phyloP scores from a whole-genome alignment of 164 flowering plant genomes.

The Chimonanthus praecox region DNA sequence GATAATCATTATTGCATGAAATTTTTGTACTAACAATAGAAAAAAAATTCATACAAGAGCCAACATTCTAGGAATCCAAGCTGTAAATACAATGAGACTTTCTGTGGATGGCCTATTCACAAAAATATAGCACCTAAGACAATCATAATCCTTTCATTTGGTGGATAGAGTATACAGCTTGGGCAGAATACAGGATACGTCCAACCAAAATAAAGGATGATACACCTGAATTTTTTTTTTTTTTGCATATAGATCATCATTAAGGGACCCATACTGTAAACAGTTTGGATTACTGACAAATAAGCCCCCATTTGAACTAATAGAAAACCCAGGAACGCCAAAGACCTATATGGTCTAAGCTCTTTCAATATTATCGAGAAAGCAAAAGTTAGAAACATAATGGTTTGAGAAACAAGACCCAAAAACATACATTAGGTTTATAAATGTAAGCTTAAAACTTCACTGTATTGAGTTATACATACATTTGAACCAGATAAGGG shows the following conservation, averaged over 20 bases:
- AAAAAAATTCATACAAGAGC: background rate
- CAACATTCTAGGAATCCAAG: background rate
- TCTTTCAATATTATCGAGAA: background rate
- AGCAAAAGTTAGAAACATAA: background rate
- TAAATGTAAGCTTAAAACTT: background rate
- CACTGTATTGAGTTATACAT: constrained; percentile 22
- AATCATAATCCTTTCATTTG: background rate
- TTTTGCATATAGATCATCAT: background rate
- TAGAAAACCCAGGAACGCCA: background rate
- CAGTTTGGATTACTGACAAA: background rate
- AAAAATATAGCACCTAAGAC: background rate
- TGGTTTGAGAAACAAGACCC: background rate
- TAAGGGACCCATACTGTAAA: background rate
- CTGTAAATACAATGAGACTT: background rate
- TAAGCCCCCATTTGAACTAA: background rate
- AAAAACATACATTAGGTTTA: background rate
- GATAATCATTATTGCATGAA: too few relatives aligned
- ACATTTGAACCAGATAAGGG: constrained; percentile 89
- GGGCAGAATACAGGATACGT: background rate
- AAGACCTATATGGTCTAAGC: too few relatives aligned
- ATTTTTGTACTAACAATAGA: too few relatives aligned
- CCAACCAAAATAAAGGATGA: background rate
- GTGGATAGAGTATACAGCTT: background rate
- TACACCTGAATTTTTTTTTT: background rate
- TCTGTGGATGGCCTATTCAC: background rate